phyloP scores from a whole-genome alignment of 2,329 filamentous ascomycete genomes.

The Ophiostoma perfectum region DNA sequence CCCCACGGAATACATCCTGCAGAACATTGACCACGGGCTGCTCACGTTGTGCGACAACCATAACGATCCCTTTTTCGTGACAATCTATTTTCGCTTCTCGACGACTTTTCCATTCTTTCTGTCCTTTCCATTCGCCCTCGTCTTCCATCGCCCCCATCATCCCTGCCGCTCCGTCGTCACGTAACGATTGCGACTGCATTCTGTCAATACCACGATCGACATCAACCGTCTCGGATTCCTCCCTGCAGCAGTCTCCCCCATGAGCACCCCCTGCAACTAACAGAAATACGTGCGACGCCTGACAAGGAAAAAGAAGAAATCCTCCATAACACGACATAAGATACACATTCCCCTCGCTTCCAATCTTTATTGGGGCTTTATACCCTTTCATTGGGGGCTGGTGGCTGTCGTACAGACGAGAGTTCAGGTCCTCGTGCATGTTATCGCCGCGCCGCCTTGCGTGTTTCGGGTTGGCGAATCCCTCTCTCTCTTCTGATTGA shows the following conservation, averaged over 20 bases:
- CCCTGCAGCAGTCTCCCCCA: slow-evolving; percentile 1
- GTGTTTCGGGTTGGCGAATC: slow-evolving; percentile 28
- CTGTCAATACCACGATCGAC: slow-evolving; percentile 7
- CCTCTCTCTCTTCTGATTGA: slow-evolving; percentile 18
- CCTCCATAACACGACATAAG: not conserved
- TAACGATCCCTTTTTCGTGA: not conserved
- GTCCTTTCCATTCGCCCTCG: not conserved
- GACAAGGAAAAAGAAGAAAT: slow-evolving; percentile 3
- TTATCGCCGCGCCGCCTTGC: slow-evolving; percentile 24
- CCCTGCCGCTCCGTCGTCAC: not conserved
- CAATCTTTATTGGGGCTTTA: not conserved
- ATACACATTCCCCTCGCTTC: not conserved
- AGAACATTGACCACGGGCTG: not conserved
- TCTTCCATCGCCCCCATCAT: not conserved
- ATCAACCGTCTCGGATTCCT: slow-evolving; percentile 2
- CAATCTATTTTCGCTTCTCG: slow-evolving; percentile 4
- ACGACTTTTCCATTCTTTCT: slow-evolving; percentile 7
- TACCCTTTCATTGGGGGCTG: slow-evolving; percentile 20
- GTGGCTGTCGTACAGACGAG: slow-evolving; percentile 23
- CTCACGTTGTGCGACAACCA: slow-evolving; percentile 7
- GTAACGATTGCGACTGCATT: not conserved
- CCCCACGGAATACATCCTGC: not conserved
- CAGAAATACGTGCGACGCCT: not conserved
- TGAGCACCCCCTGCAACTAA: slow-evolving; percentile 2
- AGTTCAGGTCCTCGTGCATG: slow-evolving; percentile 20